These are phyloP conservation scores for Neurospora crassa DNA, from an alignment of 2,329 filamentous ascomycete species.

Conservation along the genomic window DNA sequence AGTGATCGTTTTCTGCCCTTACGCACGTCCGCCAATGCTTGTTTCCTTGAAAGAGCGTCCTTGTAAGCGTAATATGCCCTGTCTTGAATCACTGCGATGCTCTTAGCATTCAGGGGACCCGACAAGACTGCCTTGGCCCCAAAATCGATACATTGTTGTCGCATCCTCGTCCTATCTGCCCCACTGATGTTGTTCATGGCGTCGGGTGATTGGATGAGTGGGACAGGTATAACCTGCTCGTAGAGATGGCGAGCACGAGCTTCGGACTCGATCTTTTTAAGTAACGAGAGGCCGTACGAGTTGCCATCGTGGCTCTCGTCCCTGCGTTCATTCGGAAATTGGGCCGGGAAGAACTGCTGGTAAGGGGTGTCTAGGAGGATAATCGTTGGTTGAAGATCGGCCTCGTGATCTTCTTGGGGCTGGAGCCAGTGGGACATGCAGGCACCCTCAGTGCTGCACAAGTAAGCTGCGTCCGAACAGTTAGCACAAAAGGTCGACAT, in stretches of 20 bases:
- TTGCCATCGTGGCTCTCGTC: conserved; percentile 36
- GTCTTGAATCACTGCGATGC: conserved; percentile 66
- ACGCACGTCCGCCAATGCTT: conserved; percentile 60
- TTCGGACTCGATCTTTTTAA: conserved; percentile 49
- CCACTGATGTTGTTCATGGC: conserved; percentile 18
- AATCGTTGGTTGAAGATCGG: conserved; percentile 45
- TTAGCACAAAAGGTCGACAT: conserved; percentile 5
- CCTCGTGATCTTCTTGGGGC: conserved; percentile 41
- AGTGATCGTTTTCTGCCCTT: conserved; percentile 78
- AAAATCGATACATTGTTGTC: conserved; percentile 47
- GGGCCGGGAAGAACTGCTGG: conserved; percentile 33
- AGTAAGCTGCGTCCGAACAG: conserved; percentile 33
- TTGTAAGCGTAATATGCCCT: conserved; percentile 78
- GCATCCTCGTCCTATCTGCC: conserved; percentile 29
- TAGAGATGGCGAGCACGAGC: conserved; percentile 46
- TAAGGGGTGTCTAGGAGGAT: conserved; percentile 48
- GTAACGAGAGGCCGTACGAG: conserved; percentile 43
- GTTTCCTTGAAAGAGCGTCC: conserved; percentile 63
- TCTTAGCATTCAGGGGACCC: conserved; percentile 65
- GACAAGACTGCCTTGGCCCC: conserved; percentile 81
- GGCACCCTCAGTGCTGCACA: conserved; percentile 42
- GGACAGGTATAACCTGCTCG: conserved; percentile 47
- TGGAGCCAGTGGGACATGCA: conserved; percentile 45
- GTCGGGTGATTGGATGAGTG: conserved; percentile 37
- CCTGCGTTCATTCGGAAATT: conserved; percentile 23